Evolutionary conservation across 768 basidiomycete species (phyloP), one percentile per base, ranked within the genome.

Genomic region (Termitomyces sp.): DNA sequence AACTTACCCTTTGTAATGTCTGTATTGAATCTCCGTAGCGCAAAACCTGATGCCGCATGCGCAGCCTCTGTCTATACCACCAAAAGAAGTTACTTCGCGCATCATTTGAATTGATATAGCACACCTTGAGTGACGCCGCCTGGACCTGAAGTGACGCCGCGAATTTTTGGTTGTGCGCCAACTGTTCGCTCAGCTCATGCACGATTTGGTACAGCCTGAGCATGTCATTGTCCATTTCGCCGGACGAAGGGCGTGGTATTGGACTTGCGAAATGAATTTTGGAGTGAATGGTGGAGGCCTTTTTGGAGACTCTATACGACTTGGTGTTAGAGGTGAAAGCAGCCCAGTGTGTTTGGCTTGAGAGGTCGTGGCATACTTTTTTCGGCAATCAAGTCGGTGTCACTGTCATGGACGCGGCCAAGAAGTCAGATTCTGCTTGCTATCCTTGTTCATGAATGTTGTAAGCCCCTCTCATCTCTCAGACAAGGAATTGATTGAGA

Each of bases 1-100:
- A 5, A 68, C 76, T 55, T 61, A 89, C 91, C 91, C 79, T 90
- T 86, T 14, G 90, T 84, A 5, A 98, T 83, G 69, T 98, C 95
- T 9, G 86, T 83, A 70, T 96, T 95, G 71, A 89, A 91, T 39
- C 95, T 82, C 63, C 94, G 77, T 40, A 98, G 76, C 0, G 86
- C 80, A 69, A 90, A 92, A 3, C 92, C 92, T 26, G 87, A 83
- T 6, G 84, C 83, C 3, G 81, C 74, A 65, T 93, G 81, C 0
- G 80, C 73, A 18, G 93, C 89, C 71, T 94, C 88, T n/a, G 80
- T 82, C 92, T 93, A 68, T 54, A 39, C 64, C 60, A 46, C 24
- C 24, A 53, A 53, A 54, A 39, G 50, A 22, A 65, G 57, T 37
- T 64, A 27, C 53, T 48, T n/a, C n/a, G n/a, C 26, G 50, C 33